Evolutionary conservation across 345 rosid genomes (phyloP).

Genomic region (Dovyalis caffra): DNA sequence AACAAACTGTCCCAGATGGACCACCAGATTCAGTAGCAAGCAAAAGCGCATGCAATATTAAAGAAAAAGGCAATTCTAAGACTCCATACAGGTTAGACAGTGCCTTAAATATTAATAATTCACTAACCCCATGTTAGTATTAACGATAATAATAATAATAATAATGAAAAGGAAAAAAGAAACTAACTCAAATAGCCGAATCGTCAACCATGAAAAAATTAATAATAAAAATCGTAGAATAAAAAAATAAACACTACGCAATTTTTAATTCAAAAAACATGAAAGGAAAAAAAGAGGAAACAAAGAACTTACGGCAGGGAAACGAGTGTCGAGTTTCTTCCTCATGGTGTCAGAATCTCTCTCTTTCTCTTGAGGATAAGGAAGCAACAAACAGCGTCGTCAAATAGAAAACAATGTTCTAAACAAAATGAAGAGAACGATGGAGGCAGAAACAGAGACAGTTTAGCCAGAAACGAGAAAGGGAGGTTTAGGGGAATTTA

Average conservation of each 20-base stretch:
- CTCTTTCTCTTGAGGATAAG: background rate
- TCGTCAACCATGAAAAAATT: background rate
- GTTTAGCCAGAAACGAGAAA: background rate
- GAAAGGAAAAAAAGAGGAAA: background rate
- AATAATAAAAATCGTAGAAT: no score
- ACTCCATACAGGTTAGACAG: background rate
- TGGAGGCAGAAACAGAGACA: background rate
- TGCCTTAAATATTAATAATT: background rate
- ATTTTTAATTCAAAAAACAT: background rate
- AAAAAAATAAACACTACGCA: background rate
- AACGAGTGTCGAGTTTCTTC: constrained; percentile 51
- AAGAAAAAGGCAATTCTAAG: background rate
- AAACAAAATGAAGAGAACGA: background rate
- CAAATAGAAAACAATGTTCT: background rate
- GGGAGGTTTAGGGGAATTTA: background rate
- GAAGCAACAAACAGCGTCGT: background rate
- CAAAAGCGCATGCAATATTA: background rate
- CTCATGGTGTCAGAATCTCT: constrained; percentile 24
- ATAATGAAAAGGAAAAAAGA: fast-evolving
- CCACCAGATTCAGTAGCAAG: background rate
- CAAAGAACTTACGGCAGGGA: constrained; percentile 25
- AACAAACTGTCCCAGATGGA: background rate
- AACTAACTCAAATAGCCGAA: background rate
- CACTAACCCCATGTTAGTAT: background rate
- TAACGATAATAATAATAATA: no score